A percentile compares a stretch with the other conserved stretches of the same genome.
Conservation (phyloP, 1,139 yeast species). For the Arxiozyma slooffiae region DNA sequence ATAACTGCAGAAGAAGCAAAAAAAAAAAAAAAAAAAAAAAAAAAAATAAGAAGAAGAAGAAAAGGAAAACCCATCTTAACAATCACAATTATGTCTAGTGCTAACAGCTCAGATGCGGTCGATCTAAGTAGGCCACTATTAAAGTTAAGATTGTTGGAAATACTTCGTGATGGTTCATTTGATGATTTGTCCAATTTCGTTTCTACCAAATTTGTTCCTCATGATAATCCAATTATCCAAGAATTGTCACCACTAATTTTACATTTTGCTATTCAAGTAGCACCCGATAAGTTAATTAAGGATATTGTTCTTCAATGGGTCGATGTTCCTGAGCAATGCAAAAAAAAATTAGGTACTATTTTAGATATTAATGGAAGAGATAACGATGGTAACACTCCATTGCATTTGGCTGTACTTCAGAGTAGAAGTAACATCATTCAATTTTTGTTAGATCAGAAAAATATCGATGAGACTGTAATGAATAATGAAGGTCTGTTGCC, state of each 20-base stretch:
- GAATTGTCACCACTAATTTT: constrained; percentile 37
- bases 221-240: constrained; percentile 31
- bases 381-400: constrained; percentile 77
- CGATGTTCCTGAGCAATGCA: constrained; percentile 3
- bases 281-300: constrained; percentile 47
- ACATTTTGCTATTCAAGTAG: constrained; percentile 84
- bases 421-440: constrained; percentile 69
- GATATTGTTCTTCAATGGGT: constrained; percentile 26
- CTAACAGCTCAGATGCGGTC: background rate
- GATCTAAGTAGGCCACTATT: constrained; percentile 37
- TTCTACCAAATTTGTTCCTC: constrained; percentile 16
- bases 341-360: constrained; percentile 7
- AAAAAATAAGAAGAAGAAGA: no score
- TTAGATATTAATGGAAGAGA: constrained; percentile 69
- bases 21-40: no score
- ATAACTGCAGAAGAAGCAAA: background rate
- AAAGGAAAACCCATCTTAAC: background rate
- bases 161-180: constrained; percentile 8
- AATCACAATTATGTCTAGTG: background rate
- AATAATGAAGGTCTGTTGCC: constrained; percentile 71
- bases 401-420: constrained; percentile 76
- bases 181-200: constrained; percentile 25
- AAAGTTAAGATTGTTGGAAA: constrained; percentile 8
- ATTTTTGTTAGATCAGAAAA: constrained; percentile 43
- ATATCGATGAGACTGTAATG: constrained; percentile 75